Conservation (phyloP, 805 yeast species). For the Debaryomyces maramus region DNA sequence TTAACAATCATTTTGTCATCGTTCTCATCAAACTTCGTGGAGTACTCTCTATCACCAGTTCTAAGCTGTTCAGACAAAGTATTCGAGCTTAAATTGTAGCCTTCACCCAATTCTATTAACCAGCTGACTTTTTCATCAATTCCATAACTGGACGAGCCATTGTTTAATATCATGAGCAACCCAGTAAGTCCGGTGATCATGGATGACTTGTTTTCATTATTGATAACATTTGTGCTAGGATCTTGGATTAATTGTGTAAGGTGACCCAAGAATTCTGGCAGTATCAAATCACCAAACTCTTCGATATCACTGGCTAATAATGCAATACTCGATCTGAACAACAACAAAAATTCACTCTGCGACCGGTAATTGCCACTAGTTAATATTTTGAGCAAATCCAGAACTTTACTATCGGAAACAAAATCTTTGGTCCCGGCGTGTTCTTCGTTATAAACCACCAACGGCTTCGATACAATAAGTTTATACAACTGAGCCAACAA, state of each 20-base stretch:
- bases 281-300: slow-evolving; percentile 44
- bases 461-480: slow-evolving; percentile 44
- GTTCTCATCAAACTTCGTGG: slow-evolving; percentile 38
- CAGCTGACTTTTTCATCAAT: slow-evolving; percentile 45
- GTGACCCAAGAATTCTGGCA: slow-evolving; percentile 28
- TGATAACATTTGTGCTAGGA: slow-evolving; percentile 33
- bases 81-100: slow-evolving; percentile 29
- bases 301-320: slow-evolving; percentile 51
- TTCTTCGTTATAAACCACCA: slow-evolving; percentile 36
- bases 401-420: slow-evolving; percentile 37
- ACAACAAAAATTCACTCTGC: slow-evolving; percentile 40
- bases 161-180: slow-evolving; percentile 43
- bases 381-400: slow-evolving; percentile 35
- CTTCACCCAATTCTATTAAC: slow-evolving; percentile 47
- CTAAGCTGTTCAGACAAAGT: slow-evolving; percentile 32
- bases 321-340: slow-evolving; percentile 42
- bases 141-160: slow-evolving; percentile 51
- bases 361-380: slow-evolving; percentile 34
- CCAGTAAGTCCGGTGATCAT: slow-evolving; percentile 39
- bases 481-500: slow-evolving; percentile 52
- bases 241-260: slow-evolving; percentile 32
- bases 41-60: slow-evolving; percentile 44
- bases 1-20: slow-evolving; percentile 34
- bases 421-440: slow-evolving; percentile 35
- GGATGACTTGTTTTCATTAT: slow-evolving; percentile 39